Base-by-base conservation (phyloP, 768 basidiomycete genomes). In the Gymnopilus junonius region DNA sequence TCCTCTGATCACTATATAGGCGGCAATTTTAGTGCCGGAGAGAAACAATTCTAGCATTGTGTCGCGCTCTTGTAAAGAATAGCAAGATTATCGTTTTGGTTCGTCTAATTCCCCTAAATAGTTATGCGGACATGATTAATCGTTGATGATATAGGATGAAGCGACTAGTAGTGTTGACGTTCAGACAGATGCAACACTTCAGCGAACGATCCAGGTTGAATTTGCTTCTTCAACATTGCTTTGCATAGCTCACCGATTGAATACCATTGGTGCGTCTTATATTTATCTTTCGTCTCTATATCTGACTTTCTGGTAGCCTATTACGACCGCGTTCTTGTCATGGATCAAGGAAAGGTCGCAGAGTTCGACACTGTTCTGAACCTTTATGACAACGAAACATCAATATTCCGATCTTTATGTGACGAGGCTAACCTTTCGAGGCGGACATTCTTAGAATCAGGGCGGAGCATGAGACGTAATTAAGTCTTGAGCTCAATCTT, bases 341-440 rank as follows among this genome's bases (percentile, higher is more conserved):
- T 94, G 87, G 87, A 90, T 65, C 75, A 80, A 25, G 91, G 92
- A 4, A 70, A 76, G 48, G 83, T 92, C 3, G 88, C 85, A 3
- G 91, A 93, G 72, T 92, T 85, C 70, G 91, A 92, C 74, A 88
- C 88, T 0, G 90, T 92, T 3, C 80, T 89, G 35, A 84, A 82
- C 62, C 81, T 93, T 3, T 87, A 86, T 69, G 84, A 88, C 71
- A 81, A 81, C 56, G 77, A 83, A 57, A 79, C 81, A 58, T 91
- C 89, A 2, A 88, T 92, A 46, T 92, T 92, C 80, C 80, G 89
- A 23, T 84, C 85, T 3, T 80, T 91, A 27, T 92, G 91, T 69
- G 80, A 89, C 61, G 87, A 90, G 66, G 88, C 88, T 14, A 82
- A 82, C 64, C 72, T 91, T 20, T 77, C 80, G 17, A 76, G 87